phyloP scores from a whole-genome alignment of 2,329 filamentous ascomycete species.

The Hymenoscyphus fructigenus region DNA sequence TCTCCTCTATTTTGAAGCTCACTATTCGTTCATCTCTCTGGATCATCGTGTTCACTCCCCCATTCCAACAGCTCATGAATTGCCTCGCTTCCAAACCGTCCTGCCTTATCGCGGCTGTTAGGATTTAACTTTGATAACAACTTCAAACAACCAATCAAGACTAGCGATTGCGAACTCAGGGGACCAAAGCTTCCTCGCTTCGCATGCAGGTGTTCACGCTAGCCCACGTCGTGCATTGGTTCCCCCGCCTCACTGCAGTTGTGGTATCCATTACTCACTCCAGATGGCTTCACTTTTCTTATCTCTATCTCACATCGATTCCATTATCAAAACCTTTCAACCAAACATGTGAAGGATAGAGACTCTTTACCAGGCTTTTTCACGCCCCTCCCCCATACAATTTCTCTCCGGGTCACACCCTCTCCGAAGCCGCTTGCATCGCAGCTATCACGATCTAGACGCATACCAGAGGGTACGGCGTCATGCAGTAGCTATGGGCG shows the following conservation, averaged over 20 bases:
- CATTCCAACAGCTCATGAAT: neutral
- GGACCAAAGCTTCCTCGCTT: slow-evolving; percentile 2
- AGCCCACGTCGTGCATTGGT: slow-evolving; percentile 4
- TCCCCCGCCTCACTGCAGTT: neutral
- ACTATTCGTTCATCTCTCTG: neutral
- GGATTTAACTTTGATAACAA: neutral
- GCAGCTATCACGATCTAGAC: slow-evolving; percentile 3
- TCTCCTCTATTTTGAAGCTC: neutral
- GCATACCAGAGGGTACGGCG: neutral
- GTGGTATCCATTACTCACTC: slow-evolving; percentile 6
- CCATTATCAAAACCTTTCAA: neutral
- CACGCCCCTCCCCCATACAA: neutral
- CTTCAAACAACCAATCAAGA: neutral
- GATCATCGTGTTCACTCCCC: neutral
- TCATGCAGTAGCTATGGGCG: slow-evolving; percentile 5
- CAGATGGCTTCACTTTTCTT: neutral
- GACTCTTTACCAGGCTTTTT: neutral
- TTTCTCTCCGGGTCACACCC: neutral
- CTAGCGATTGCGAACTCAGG: neutral
- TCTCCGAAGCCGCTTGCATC: neutral
- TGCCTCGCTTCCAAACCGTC: neutral
- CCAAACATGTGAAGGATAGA: neutral
- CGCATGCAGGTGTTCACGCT: slow-evolving; percentile 4
- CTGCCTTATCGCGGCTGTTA: neutral
- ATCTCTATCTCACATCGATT: neutral